These are phyloP conservation scores for Gnaphalium uliginosum DNA, from an alignment of 129 eudicot species.

Conservation along the genomic window DNA sequence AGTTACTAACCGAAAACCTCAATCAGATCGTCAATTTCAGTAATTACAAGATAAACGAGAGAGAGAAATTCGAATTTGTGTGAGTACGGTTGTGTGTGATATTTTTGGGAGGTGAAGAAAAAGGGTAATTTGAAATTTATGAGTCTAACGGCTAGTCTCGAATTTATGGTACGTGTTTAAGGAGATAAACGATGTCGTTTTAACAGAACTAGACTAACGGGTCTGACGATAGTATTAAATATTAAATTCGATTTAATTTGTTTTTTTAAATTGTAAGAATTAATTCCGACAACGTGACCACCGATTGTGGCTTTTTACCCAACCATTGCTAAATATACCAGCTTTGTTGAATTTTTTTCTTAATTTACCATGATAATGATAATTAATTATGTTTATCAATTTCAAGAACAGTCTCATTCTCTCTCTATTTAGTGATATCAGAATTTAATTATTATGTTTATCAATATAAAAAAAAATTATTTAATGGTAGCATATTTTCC, in stretches of 20 bases:
- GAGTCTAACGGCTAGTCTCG: conserved; percentile 61
- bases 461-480: too few species aligned
- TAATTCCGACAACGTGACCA: conserved; percentile 36
- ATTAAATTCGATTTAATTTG: neutral
- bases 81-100: neutral
- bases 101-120: conserved; percentile 19
- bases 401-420: too few species aligned
- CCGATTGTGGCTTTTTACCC: conserved; percentile 31
- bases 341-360: too few species aligned
- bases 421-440: too few species aligned
- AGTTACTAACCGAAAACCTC: conserved; percentile 37
- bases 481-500: too few species aligned
- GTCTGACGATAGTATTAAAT: conserved; percentile 13
- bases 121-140: conserved; percentile 40
- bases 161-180: conserved; percentile 31
- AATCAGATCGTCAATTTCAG: conserved; percentile 19
- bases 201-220: conserved; percentile 26
- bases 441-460: too few species aligned
- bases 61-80: conserved; percentile 15
- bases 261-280: neutral
- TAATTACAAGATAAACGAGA: conserved; percentile 12
- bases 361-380: too few species aligned
- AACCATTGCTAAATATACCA: too few species aligned
- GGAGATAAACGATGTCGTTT: conserved; percentile 13
- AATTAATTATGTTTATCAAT: too few species aligned